Percentiles rank a stretch among this genome's conserved stretches.
Evolutionary conservation across 495 filamentous ascomycete genomes (phyloP).

Genomic region (Thermothielavioides terrestris): DNA sequence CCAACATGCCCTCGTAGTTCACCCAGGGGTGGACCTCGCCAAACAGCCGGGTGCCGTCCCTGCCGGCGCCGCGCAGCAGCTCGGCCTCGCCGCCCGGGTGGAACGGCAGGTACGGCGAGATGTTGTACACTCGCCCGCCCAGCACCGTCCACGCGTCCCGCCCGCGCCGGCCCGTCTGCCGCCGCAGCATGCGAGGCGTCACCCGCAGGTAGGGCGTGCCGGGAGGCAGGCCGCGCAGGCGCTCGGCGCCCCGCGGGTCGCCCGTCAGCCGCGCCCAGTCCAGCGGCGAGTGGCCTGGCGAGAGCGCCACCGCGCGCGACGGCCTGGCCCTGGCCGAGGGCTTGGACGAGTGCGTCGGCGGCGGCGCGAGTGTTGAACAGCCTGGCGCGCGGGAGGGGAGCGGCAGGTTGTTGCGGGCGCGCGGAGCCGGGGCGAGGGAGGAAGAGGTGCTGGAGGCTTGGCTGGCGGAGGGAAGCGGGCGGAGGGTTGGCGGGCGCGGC

Average conservation of each 20-base stretch:
- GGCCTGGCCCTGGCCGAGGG: constrained; percentile 45
- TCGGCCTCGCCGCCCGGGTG: constrained; percentile 90
- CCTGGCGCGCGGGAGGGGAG: constrained; percentile 28
- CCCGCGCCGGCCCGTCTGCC: constrained; percentile 68
- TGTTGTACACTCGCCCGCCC: constrained; percentile 84
- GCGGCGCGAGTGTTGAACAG: constrained; percentile 34
- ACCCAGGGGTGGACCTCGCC: constrained; percentile 95
- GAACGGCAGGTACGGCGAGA: constrained; percentile 79
- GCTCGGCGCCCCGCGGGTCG: constrained; percentile 53
- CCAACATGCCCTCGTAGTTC: constrained; percentile 90
- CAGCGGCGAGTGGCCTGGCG: constrained; percentile 82
- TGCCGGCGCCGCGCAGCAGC: constrained; percentile 69
- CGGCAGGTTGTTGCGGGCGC: constrained; percentile 23
- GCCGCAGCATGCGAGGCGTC: constrained; percentile 66
- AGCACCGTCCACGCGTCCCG: constrained; percentile 83
- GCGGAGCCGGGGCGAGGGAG: constrained; percentile 31
- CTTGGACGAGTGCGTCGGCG: constrained; percentile 38
- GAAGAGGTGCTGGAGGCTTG: constrained; percentile 10
- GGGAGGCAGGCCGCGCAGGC: constrained; percentile 52
- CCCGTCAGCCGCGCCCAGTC: constrained; percentile 81
- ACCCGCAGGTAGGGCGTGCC: constrained; percentile 48
- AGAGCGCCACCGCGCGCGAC: constrained; percentile 55
- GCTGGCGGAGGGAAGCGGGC: constrained; percentile 6
- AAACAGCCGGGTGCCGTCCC: constrained; percentile 72
- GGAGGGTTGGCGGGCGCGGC: constrained; percentile 23